A percentile compares a stretch with the other conserved stretches of the same genome.
Conservation (phyloP, 352 stramenopile species). For the Globisporangium abappressorium region DNA sequence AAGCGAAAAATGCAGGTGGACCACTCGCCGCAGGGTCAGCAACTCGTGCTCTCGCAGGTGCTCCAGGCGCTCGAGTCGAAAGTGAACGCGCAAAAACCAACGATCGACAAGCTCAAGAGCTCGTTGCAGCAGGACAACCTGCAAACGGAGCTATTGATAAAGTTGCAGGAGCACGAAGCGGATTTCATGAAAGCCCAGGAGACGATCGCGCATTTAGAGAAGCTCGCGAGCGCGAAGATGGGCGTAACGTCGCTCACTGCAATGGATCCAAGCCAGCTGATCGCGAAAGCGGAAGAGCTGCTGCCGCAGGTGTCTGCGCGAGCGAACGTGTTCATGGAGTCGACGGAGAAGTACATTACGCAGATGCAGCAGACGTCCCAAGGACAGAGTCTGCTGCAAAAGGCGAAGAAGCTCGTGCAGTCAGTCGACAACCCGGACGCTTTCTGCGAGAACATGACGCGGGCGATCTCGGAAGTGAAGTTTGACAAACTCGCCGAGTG, state of each 20-base stretch:
- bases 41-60: constrained; percentile 61
- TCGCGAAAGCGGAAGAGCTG: constrained; percentile 62
- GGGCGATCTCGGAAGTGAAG: constrained; percentile 64
- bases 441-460: constrained; percentile 72
- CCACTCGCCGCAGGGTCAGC: constrained; percentile 26
- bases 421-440: constrained; percentile 72
- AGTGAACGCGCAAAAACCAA: constrained; percentile 40
- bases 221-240: constrained; percentile 55
- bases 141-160: constrained; percentile 41
- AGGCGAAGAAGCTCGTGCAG: constrained; percentile 67
- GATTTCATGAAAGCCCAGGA: constrained; percentile 62
- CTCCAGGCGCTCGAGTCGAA: constrained; percentile 56
- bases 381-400: constrained; percentile 59
- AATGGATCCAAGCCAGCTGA: constrained; percentile 51
- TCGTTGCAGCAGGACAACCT: constrained; percentile 39
- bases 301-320: constrained; percentile 55
- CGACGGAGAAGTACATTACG: constrained; percentile 65
- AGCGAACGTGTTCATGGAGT: constrained; percentile 50
- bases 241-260: constrained; percentile 54
- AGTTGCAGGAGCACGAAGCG: constrained; percentile 55
- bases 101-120: constrained; percentile 36
- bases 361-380: constrained; percentile 71
- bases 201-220: constrained; percentile 49
- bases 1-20: constrained; percentile 32
- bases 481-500: constrained; percentile 68